Percentiles rank a stretch among this genome's conserved stretches.
These are phyloP conservation scores for Solanum ahanhuiri DNA, from an alignment of 257 asterid genomes.

Conservation along the genomic window DNA sequence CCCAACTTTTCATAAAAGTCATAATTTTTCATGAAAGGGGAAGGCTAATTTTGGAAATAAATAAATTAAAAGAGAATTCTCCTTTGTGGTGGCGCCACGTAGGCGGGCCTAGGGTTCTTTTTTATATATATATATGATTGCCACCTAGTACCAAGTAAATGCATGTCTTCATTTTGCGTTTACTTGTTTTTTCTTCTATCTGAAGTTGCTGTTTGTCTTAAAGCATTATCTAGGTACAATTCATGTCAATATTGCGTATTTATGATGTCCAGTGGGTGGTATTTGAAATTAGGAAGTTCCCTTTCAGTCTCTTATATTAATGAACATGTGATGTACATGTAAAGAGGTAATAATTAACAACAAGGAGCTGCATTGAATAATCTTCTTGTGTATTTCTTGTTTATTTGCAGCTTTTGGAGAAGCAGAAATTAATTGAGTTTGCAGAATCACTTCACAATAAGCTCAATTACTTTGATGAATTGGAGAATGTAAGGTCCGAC, in stretches of 20 bases:
- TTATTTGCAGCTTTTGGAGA: slow-evolving; percentile 84
- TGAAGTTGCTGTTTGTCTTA: neutral
- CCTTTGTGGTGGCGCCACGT: too few relatives aligned
- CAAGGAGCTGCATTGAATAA: neutral
- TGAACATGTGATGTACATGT: neutral
- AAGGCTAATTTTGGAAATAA: too few relatives aligned
- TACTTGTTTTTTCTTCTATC: neutral
- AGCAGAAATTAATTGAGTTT: slow-evolving; percentile 82
- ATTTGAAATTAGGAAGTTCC: neutral
- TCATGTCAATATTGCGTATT: neutral
- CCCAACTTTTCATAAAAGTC: too few relatives aligned
- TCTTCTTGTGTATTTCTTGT: slow-evolving; percentile 8
- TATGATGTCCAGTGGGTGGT: neutral
- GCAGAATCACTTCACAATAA: slow-evolving; percentile 95
- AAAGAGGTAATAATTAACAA: neutral
- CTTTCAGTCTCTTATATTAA: neutral
- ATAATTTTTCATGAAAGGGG: too few relatives aligned
- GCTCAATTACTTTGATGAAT: slow-evolving; percentile 96
- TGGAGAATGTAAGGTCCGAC: slow-evolving; percentile 90
- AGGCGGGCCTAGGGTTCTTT: too few relatives aligned
- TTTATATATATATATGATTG: too few relatives aligned
- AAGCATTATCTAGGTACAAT: neutral
- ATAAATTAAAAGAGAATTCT: too few relatives aligned
- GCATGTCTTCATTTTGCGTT: neutral
- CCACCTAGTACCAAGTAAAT: neutral